A percentile compares a stretch with the other conserved stretches of the same genome.
phyloP scores from a whole-genome alignment of 2,329 filamentous ascomycete species.

The Aspergillus pseudoterreus region DNA sequence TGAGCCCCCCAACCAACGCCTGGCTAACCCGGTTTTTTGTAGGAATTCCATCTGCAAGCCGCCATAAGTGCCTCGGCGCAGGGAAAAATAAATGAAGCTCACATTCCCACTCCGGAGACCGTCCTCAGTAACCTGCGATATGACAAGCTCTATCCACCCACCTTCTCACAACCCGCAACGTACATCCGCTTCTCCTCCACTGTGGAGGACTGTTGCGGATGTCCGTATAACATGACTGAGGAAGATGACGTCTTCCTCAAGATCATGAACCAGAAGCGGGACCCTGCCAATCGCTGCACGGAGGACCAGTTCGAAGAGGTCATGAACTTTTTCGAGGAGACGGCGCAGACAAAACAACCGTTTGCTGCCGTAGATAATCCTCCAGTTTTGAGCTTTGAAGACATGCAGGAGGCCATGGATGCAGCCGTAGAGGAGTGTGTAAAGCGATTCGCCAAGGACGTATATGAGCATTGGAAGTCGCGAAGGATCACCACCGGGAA shows the following conservation, averaged over 20 bases:
- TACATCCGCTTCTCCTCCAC: constrained; percentile 98
- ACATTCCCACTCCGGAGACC: constrained; percentile 66
- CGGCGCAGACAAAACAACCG: constrained; percentile 75
- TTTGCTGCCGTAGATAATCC: constrained; percentile 88
- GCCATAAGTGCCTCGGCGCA: constrained; percentile 65
- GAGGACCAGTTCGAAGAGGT: constrained; percentile 92
- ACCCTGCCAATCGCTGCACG: constrained; percentile 63
- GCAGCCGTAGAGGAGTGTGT: constrained; percentile 53
- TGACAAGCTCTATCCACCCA: constrained; percentile 77
- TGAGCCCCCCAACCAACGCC: constrained; percentile 12
- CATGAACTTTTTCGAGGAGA: constrained; percentile 93
- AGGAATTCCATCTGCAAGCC: constrained; percentile 96
- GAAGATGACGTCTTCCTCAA: constrained; percentile 85
- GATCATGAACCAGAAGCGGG: constrained; percentile 74
- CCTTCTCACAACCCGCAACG: constrained; percentile 78
- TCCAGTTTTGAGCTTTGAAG: constrained; percentile 68
- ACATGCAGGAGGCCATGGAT: constrained; percentile 68
- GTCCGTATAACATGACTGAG: constrained; percentile 88
- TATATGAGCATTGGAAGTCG: constrained; percentile 87
- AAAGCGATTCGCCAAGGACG: constrained; percentile 64
- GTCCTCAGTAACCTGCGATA: constrained; percentile 68
- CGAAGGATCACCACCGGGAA: constrained; percentile 66
- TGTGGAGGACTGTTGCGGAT: constrained; percentile 89
- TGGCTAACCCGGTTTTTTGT: constrained; percentile 21
- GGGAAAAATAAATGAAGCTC: constrained; percentile 59